Evolutionary conservation across 768 basidiomycete genomes (phyloP), one percentile per base, ranked within the genome.

Genomic region (Leccinum obscurum): DNA sequence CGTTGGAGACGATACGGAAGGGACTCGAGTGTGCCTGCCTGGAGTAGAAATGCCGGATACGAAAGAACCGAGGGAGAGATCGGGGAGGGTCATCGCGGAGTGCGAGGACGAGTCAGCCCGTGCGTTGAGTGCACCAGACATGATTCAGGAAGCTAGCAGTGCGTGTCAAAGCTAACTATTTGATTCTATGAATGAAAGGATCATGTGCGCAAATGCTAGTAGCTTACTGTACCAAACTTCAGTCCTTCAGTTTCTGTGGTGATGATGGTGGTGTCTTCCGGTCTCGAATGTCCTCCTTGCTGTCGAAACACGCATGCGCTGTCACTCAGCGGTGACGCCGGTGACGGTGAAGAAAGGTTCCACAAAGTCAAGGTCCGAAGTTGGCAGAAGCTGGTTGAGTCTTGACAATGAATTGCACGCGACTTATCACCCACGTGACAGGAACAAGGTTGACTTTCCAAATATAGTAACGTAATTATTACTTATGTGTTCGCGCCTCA

Each of bases 1-100:
- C 5, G 80, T 80, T 44, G 77, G 77, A 3, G 83, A 83, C 0
- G 83, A 80, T 6, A 78, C 53, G 0, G 85, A 85, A 3, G 82
- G 81, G 6, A 80, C 72, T 11, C 83, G 78, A 34, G 77, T 68
- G 54, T 66, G 71, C 62, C 80, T 69, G 1, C 76, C 80, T 24
- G 84, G 85, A 1, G 83, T 85, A 1, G 83, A 83, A 64, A 85
- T 79, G 8, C 77, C 80, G 8, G 83, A 83, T 28, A 74, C 75
- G 14, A 86, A 71, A 9, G 86, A 85, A 30, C 82, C 83, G 1
- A 88, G 76, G 8, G 87, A 86, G 35, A 88, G 72, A 65, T 88
- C 87, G n/a, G 81, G 83, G 41, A 83, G 76, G 2, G 76, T 82
- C 50, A 76, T 75, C 17, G 69, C 66, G 1, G 83, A 83, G 57